Base-by-base conservation (phyloP, 768 basidiomycete genomes). In the Leucocoprinus leucothites region DNA sequence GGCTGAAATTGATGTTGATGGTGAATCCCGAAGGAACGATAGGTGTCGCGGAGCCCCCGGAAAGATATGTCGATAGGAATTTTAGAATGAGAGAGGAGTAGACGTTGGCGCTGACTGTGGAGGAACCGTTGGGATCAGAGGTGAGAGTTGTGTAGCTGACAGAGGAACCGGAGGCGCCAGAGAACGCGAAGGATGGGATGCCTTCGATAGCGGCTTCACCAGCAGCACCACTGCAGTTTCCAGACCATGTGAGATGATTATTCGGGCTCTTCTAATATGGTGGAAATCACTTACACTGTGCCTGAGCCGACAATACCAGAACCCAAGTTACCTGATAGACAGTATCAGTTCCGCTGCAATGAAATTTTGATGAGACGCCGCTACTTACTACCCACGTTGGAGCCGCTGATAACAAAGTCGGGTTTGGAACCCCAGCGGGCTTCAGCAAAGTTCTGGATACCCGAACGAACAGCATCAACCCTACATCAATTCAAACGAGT, bases 1-100 rank as follows among this genome's bases (percentile, higher is more conserved):
- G 58, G 0, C 77, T 73, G 61, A 74, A 81, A 67, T 82, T 83
- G 60, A 83, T 79, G 62, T 80, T 81, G 56, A 83, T 56, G 41
- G 68, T 69, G 52, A 73, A 66, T 22, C 71, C 71, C 0, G 64
- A 21, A 1, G 80, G 81, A n/a, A 80, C 71, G 51, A 78, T 63
- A 1, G 74, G 72, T 1, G 21, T 13, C 21, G 21, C 45, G 28
- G 34, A 24, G 13, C 34, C 31, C 3, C 9, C n/a, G 9, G 71
- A 63, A n/a, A 67, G 67, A 14, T 66, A 44, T 21, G 73, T 63
- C 5, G 52, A 45, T 11, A 53, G 31, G 62, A 82, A 72, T 57
- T 67, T 71, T 21, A 76, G 63, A 45, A 73, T 69, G 41, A 81
- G 75, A 16, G 68, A 58, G 19, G 79, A 68, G 64, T 81, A 81